phyloP scores from a whole-genome alignment of 1,284 basidiomycete species.

The Tilletia indica region DNA sequence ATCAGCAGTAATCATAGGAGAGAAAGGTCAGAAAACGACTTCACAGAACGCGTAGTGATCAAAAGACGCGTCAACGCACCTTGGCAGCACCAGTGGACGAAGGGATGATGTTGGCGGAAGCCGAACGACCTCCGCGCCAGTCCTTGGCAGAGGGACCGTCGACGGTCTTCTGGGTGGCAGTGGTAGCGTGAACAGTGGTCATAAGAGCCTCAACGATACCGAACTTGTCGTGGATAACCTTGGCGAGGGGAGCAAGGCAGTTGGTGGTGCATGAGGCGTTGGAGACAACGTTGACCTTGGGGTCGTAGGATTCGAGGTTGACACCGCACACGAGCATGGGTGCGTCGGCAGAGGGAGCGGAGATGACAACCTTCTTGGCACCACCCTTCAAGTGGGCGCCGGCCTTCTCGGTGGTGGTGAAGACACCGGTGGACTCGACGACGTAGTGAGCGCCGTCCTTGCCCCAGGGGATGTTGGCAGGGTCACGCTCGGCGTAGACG shows the following conservation, averaged over 20 bases:
- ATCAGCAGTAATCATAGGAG: not conserved
- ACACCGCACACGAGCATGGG: slow-evolving; percentile 86
- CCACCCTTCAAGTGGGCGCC: slow-evolving; percentile 94
- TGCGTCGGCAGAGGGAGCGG: slow-evolving; percentile 95
- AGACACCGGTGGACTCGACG: slow-evolving; percentile 98
- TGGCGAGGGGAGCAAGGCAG: slow-evolving; percentile 90
- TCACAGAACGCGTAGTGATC: not conserved
- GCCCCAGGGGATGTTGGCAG: slow-evolving; percentile 81
- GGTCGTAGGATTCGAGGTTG: slow-evolving; percentile 90
- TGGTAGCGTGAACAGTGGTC: slow-evolving; percentile 86
- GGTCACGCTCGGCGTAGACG: slow-evolving; percentile 81
- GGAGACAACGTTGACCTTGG: slow-evolving; percentile 86
- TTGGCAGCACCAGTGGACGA: slow-evolving; percentile 99
- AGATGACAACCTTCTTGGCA: slow-evolving; percentile 99
- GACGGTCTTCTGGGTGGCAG: slow-evolving; percentile 97
- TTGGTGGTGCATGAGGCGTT: slow-evolving; percentile 99
- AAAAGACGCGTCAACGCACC: slow-evolving; percentile 32
- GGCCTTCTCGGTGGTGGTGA: slow-evolving; percentile 89
- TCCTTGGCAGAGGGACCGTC: slow-evolving; percentile 73
- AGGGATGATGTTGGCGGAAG: slow-evolving; percentile 98
- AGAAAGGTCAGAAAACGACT: too few relatives aligned
- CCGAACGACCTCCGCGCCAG: slow-evolving; percentile 85
- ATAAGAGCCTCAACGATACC: slow-evolving; percentile 68
- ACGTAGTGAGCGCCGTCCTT: slow-evolving; percentile 83
- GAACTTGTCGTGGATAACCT: slow-evolving; percentile 87